Evolutionary conservation across 148 eudicot genomes (phyloP), one percentile per base, ranked within the genome.

Genomic region (Silene latifolia): DNA sequence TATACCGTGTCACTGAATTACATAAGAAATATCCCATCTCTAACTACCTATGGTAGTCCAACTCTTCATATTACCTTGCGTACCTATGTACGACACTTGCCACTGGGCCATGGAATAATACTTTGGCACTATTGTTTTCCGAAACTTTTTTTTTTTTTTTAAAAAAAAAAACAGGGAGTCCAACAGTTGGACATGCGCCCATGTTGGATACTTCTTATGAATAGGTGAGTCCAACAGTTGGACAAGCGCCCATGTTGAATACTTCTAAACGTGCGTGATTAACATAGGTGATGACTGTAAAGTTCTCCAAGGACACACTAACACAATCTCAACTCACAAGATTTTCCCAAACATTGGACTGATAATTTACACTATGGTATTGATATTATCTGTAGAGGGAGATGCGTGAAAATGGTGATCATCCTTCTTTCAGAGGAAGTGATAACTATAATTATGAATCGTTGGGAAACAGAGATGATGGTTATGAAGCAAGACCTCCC

Each of bases 401-500:
- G 79, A 83, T 72, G 18, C 77, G 71, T 71, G 90, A 84, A 57
- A 76, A 84, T 74, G 87, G 86, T 54, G 78, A 78, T 75, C 81
- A 62, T 78, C 76, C 82, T 44, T 78, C 75, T 65, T 76, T 76
- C 63, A 84, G 79, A 67, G 81, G 75, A 82, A 86, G 80, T 71
- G 74, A 67, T 73, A 85, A 83, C 75, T 82, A 83, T 51, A 82
- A 66, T 69, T 80, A 68, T 75, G 79, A 79, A 72, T 78, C 89
- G 44, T 82, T 89, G 17, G 72, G 83, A n/a, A 83, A 74, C 73
- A 80, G 72, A 72, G 93, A 88, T 81, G 93, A 93, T 48, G 87
- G 83, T 73, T 75, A 74, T 76, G 88, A 80, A 68, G 82, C 83
- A 71, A 89, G 77, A 90, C 87, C 92, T 7, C 96, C 97, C 14